A percentile compares a stretch with the other conserved stretches of the same genome.
These are phyloP conservation scores for Chloris gayana DNA, from an alignment of 176 grass and related monocot species.

Conservation along the genomic window DNA sequence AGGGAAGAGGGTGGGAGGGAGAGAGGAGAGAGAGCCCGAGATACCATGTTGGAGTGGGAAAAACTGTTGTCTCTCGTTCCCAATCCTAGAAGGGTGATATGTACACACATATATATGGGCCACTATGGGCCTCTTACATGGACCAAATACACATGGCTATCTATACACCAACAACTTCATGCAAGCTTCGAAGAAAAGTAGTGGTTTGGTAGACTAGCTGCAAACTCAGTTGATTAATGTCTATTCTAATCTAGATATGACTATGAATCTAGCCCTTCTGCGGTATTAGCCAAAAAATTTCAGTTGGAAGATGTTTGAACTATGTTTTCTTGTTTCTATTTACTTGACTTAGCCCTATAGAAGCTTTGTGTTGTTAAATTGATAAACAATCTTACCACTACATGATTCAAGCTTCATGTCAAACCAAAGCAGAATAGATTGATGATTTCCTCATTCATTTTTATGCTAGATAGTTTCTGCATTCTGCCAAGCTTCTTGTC, in stretches of 20 bases:
- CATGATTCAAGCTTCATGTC: constrained; percentile 10
- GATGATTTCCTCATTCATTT: constrained; percentile 4
- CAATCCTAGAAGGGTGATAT: too few relatives aligned
- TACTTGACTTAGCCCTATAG: background rate
- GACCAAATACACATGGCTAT: too few relatives aligned
- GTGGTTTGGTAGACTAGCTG: background rate
- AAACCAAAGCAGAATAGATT: background rate
- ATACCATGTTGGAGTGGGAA: too few relatives aligned
- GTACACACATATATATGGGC: background rate
- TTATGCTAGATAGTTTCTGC: background rate
- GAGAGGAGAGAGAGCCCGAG: too few relatives aligned
- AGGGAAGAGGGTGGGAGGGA: too few relatives aligned
- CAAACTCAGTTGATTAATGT: background rate
- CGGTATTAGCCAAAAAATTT: background rate
- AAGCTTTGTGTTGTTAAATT: background rate
- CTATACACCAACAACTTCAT: too few relatives aligned
- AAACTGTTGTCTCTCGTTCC: too few relatives aligned
- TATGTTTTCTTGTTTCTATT: constrained; percentile 4
- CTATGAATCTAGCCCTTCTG: background rate
- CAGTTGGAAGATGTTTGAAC: background rate
- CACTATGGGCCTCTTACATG: too few relatives aligned
- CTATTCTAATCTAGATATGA: background rate
- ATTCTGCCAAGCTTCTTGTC: constrained; percentile 8
- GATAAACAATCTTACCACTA: background rate
- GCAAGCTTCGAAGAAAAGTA: background rate